Conservation (phyloP, 2,329 filamentous ascomycete species). For the Fusarium continuum region DNA sequence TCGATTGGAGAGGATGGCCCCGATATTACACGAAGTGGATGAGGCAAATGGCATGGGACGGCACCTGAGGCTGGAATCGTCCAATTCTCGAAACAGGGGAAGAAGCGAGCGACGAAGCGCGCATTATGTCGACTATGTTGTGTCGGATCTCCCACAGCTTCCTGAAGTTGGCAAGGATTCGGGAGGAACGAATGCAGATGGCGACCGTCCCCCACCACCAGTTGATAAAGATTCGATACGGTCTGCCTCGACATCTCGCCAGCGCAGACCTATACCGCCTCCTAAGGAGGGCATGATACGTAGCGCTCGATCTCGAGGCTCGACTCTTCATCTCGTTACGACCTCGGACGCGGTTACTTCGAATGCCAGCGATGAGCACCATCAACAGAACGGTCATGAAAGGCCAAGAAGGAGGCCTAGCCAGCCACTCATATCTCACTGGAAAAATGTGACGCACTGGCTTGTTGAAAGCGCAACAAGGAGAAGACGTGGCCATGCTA, state of each 20-base stretch:
- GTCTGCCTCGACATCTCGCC: constrained; percentile 79
- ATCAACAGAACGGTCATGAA: constrained; percentile 47
- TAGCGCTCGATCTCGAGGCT: constrained; percentile 78
- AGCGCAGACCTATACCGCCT: constrained; percentile 79
- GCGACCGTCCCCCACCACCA: constrained; percentile 71
- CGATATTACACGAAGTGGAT: constrained; percentile 79
- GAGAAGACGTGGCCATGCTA: constrained; percentile 58
- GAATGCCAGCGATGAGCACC: constrained; percentile 43
- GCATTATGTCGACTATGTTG: constrained; percentile 68
- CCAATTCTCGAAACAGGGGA: constrained; percentile 73
- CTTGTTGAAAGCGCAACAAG: constrained; percentile 67
- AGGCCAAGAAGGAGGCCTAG: constrained; percentile 66
- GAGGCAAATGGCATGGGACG: constrained; percentile 71
- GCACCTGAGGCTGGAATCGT: constrained; percentile 55
- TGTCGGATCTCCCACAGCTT: constrained; percentile 80
- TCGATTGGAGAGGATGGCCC: constrained; percentile 81
- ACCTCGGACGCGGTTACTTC: constrained; percentile 61
- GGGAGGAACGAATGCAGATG: constrained; percentile 55
- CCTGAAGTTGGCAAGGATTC: constrained; percentile 66
- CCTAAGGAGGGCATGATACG: constrained; percentile 81
- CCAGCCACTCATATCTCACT: constrained; percentile 66
- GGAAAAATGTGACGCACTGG: constrained; percentile 73
- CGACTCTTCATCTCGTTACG: constrained; percentile 86
- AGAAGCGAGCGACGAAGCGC: constrained; percentile 79
- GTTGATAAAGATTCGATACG: constrained; percentile 82